A percentile compares a stretch with the other conserved stretches of the same genome.
Conservation (phyloP, 164 flowering plant genomes). For the Stephania yunnanensis region DNA sequence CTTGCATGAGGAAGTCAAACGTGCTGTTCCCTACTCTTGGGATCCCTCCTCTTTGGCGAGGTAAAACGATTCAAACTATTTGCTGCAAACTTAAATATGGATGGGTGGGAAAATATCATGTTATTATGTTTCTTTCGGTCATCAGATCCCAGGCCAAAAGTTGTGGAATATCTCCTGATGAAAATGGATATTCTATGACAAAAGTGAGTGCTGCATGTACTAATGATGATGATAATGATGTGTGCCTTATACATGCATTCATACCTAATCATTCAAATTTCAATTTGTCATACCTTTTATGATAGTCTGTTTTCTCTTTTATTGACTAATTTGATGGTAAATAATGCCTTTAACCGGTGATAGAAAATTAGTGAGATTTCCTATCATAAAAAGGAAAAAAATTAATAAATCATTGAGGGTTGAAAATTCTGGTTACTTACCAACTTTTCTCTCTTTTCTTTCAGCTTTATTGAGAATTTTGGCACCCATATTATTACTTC, state of each 20-base stretch:
- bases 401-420: neutral
- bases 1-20: conserved; percentile 65
- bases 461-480: conserved; percentile 92
- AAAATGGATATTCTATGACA: neutral
- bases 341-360: too few relatives aligned
- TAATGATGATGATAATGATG: neutral
- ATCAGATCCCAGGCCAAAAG: neutral
- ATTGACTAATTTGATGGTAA: neutral
- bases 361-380: too few relatives aligned
- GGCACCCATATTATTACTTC: conserved; percentile 95
- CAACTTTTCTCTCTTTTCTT: conserved; percentile 11
- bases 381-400: too few relatives aligned
- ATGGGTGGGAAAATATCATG: neutral
- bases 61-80: conserved; percentile 30
- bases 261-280: neutral
- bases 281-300: neutral
- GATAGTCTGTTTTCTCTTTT: neutral
- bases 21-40: conserved; percentile 83
- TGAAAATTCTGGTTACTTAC: neutral
- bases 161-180: neutral
- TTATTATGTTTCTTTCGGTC: neutral
- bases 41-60: conserved; percentile 92
- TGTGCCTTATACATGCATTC: neutral
- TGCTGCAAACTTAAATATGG: neutral
- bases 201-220: neutral